Percentiles rank a stretch among this genome's conserved stretches.
phyloP scores from a whole-genome alignment of 805 yeast species.

The Cyberlindnera bimundalis region DNA sequence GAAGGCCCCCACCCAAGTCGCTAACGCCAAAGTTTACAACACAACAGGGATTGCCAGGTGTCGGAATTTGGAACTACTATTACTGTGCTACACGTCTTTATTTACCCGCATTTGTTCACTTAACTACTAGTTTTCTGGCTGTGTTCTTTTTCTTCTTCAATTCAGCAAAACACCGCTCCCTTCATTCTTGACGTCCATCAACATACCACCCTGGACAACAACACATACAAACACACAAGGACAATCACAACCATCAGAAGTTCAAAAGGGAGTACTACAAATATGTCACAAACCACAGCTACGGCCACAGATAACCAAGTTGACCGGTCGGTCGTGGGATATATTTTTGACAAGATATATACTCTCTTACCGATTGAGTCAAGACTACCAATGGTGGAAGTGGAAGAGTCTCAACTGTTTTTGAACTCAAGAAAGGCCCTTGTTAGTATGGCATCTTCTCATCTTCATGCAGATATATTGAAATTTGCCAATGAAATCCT shows the following conservation, averaged over 20 bases:
- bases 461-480: conserved; percentile 31
- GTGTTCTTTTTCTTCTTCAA: neutral
- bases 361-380: conserved; percentile 35
- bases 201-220: no score
- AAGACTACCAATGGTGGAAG: conserved; percentile 33
- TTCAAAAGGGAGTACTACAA: no score
- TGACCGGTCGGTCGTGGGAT: conserved; percentile 31
- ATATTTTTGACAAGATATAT: conserved; percentile 34
- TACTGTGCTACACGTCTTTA: no score
- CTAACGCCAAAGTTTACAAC: neutral
- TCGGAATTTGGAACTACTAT: no score
- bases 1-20: neutral
- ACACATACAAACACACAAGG: no score
- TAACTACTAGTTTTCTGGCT: no score
- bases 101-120: no score
- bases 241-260: no score
- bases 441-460: conserved; percentile 28
- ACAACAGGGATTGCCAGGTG: no score
- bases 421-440: conserved; percentile 34
- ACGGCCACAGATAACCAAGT: neutral
- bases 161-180: neutral
- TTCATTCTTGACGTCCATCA: neutral
- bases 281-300: neutral
- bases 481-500: conserved; percentile 25
- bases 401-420: conserved; percentile 35